A percentile compares a stretch with the other conserved stretches of the same genome.
Evolutionary conservation across 2,329 filamentous ascomycete genomes (phyloP).

Genomic region (Calonectria multiphialidica): DNA sequence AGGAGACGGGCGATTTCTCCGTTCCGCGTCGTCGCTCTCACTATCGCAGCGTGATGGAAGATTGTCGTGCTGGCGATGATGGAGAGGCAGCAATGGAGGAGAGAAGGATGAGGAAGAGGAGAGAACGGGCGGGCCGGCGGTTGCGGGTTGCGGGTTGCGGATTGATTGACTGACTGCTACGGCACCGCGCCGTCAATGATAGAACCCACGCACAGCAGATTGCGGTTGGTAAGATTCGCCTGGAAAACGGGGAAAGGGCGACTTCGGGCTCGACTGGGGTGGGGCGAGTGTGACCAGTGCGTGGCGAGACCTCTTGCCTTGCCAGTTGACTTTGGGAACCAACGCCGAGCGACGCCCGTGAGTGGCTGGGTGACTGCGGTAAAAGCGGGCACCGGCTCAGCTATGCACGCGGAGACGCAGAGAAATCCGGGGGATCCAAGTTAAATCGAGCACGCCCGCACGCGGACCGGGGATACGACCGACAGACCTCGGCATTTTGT

Average conservation of each 20-base stretch:
- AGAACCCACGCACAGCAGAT: not conserved
- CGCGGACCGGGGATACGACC: conserved; percentile 32
- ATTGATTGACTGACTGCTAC: not conserved
- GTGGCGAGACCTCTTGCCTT: not conserved
- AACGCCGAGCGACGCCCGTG: not conserved
- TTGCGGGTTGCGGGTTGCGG: not conserved
- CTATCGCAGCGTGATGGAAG: not conserved
- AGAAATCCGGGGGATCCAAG: conserved; percentile 43
- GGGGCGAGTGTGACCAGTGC: not conserved
- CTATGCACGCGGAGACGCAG: conserved; percentile 25
- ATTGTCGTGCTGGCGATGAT: not conserved
- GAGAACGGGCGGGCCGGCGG: conserved; percentile 1
- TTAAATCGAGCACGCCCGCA: conserved; percentile 21
- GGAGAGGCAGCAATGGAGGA: not conserved
- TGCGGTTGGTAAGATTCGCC: conserved; percentile 5
- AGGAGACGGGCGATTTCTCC: not conserved
- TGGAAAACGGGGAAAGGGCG: conserved; percentile 15
- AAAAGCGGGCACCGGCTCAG: conserved; percentile 16
- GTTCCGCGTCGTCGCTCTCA: not conserved
- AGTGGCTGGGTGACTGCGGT: not conserved
- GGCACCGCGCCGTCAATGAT: not conserved
- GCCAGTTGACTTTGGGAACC: not conserved
- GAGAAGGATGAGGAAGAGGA: conserved; percentile 3
- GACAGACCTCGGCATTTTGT: conserved; percentile 40
- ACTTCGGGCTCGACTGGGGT: conserved; percentile 3